Evolutionary conservation across 1,284 basidiomycete species (phyloP), one percentile per base, ranked within the genome.

Genomic region (Sphagnurus paluster): DNA sequence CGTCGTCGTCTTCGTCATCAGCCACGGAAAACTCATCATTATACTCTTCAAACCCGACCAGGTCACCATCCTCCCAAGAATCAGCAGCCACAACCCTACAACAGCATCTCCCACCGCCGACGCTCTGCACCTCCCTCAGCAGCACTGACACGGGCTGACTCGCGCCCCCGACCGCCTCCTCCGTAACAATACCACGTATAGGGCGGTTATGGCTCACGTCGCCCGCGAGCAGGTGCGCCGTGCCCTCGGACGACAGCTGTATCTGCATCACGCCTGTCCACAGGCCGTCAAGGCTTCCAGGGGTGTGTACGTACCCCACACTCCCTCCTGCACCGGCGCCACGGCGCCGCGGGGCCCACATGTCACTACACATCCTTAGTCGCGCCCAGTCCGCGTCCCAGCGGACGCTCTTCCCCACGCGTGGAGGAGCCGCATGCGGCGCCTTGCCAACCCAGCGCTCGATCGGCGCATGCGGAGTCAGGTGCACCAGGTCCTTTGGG

Each of bases 351-450:
- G 49, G 57, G 50, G 10, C 16, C 49, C 8, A 48, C 2, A 73
- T 59, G 39, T 78, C 67, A 8, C 61, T 67, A 56, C 85, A 86
- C 21, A 74, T 63, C 2, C 71, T 62, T 42, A 75, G 61, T 2
- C 84, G 69, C 55, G 74, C 76, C 75, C 80, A 85, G 46, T 82
- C 79, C 44, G 71, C 65, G 54, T 87, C 85, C 75, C 77, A 84
- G 8, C 55, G 53, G 1, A 55, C 58, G 39, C 76, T 79, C 36
- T 52, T 42, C 21, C 25, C 42, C 10, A 9, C 33, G 36, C 5
- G 42, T 14, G 10, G 36, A 54, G 1, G 59, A 50, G 8, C 28
- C 34, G 7, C 46, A 28, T 25, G 53, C 53, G 33, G 42, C 14
- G 29, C 66, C 61, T 40, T 42, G 45, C 21, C 54, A 11, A 20